Conservation (phyloP, 306 rosid genomes). For the Prunus mira region DNA sequence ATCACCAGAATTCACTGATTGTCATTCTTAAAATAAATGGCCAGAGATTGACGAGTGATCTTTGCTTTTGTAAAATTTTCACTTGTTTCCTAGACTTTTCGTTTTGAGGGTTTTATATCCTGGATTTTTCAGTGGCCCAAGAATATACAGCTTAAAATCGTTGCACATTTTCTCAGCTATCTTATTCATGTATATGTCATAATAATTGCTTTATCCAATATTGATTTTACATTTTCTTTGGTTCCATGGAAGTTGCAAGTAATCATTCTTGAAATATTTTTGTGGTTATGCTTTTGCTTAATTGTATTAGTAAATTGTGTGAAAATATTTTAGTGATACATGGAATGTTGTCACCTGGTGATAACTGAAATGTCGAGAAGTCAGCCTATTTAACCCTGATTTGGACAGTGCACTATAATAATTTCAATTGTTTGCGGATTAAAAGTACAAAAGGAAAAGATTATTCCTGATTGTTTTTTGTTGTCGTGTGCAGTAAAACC, state of each 20-base stretch:
- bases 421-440: not conserved
- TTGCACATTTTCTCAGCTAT: not conserved
- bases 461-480: slow-evolving; percentile 17
- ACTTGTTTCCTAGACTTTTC: not conserved
- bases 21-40: no score
- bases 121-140: no score
- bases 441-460: not conserved
- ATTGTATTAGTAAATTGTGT: not conserved
- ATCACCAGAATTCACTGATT: no score
- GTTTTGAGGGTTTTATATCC: not conserved
- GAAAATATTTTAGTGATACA: not conserved
- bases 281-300: not conserved
- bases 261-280: not conserved
- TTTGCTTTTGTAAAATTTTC: not conserved
- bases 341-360: not conserved
- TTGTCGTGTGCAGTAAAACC: slow-evolving; percentile 69
- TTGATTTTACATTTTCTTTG: not conserved
- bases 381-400: not conserved
- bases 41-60: no score
- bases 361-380: not conserved
- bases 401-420: not conserved
- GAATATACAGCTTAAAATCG: not conserved
- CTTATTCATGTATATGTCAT: not conserved
- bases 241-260: not conserved
- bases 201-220: not conserved